phyloP scores from a whole-genome alignment of 768 basidiomycete genomes.

The Mycena galericulata region DNA sequence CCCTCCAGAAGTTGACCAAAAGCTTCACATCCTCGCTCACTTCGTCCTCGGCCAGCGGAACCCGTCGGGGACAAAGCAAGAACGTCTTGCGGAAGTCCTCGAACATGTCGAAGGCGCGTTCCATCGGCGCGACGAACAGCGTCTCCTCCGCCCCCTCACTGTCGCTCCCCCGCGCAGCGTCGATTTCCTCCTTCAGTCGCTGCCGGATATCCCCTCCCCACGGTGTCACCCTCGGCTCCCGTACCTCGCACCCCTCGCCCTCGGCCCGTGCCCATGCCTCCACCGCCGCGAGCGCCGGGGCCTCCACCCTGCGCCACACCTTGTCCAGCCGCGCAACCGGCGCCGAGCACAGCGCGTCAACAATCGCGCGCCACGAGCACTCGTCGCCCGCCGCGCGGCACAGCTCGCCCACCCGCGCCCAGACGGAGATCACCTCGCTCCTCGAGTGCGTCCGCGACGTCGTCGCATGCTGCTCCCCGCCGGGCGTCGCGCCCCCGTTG shows the following conservation, averaged over 20 bases:
- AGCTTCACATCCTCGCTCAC: constrained; percentile 59
- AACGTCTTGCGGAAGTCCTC: constrained; percentile 64
- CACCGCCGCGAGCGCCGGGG: constrained; percentile 64
- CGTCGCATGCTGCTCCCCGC: not conserved
- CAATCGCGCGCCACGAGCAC: constrained; percentile 82
- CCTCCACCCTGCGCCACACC: constrained; percentile 82
- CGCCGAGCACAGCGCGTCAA: constrained; percentile 75
- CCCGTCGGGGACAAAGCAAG: constrained; percentile 61
- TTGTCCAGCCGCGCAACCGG: constrained; percentile 84
- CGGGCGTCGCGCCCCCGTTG: not conserved
- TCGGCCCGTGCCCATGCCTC: constrained; percentile 74
- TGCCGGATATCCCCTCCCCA: constrained; percentile 76
- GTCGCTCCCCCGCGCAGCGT: constrained; percentile 50
- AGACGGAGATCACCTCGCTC: constrained; percentile 77
- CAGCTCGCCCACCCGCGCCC: constrained; percentile 80
- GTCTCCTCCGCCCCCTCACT: constrained; percentile 55
- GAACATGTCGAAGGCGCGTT: constrained; percentile 59
- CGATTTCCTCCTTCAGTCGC: constrained; percentile 60
- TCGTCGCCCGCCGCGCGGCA: constrained; percentile 82
- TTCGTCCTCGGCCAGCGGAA: constrained; percentile 51
- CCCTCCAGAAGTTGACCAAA: constrained; percentile 70
- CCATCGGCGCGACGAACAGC: constrained; percentile 56
- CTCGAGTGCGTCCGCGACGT: constrained; percentile 76
- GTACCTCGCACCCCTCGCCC: constrained; percentile 48
- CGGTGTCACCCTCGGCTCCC: constrained; percentile 64